phyloP scores from a whole-genome alignment of 2,329 filamentous ascomycete genomes.

The Diaporthe nobilis region DNA sequence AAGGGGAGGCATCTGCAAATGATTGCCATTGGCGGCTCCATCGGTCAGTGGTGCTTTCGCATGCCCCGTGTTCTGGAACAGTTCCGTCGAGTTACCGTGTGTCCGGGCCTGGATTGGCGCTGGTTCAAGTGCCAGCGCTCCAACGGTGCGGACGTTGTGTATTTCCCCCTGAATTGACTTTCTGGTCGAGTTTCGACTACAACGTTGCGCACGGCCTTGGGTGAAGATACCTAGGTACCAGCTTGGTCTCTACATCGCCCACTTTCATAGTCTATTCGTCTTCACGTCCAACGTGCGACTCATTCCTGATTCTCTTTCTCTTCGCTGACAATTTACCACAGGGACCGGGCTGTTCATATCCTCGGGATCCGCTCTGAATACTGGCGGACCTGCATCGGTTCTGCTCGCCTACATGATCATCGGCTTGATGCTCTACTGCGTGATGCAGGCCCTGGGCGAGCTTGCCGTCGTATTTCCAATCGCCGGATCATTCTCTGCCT shows the following conservation, averaged over 20 bases:
- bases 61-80: background rate
- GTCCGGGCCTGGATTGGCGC: background rate
- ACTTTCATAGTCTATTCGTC: background rate
- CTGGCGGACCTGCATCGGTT: conserved; percentile 83
- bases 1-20: conserved; percentile 93
- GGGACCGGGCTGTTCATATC: conserved; percentile 90
- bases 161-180: background rate
- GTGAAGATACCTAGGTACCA: conserved; percentile 4
- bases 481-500: conserved; percentile 91
- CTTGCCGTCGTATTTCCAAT: conserved; percentile 92
- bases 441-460: conserved; percentile 91
- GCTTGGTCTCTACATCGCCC: background rate
- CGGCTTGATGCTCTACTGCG: conserved; percentile 91
- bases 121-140: conserved; percentile 6
- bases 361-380: conserved; percentile 78
- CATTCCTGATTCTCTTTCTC: background rate
- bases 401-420: conserved; percentile 85
- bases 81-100: background rate
- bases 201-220: conserved; percentile 26
- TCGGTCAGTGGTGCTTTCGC: conserved; percentile 65
- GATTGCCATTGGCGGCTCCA: conserved; percentile 96
- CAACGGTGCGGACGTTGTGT: background rate
- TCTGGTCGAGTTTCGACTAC: background rate
- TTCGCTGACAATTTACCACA: conserved; percentile 49
- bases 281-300: background rate